Base-by-base conservation (phyloP, 768 basidiomycete species). In the Termitomyces sp. region DNA sequence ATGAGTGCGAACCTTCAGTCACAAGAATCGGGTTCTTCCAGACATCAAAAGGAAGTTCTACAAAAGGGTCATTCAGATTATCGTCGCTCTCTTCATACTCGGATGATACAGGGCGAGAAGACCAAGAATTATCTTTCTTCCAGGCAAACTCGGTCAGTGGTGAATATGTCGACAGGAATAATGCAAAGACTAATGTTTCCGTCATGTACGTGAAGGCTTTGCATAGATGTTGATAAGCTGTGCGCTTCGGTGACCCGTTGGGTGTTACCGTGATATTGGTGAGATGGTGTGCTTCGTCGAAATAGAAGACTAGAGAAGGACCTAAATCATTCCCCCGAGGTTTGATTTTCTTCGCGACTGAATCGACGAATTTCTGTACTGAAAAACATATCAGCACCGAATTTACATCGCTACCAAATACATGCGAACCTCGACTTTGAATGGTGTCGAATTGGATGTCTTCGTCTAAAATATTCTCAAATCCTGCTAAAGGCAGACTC, bases 11-110 rank as follows among this genome's bases (percentile, higher is more conserved):
- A 13, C 49, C 49, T 50, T 50, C 49, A 1, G 3, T 16, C 6
- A 50, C 49, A n/a, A 36, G 5, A 0, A 3, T 36, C 22, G 3
- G 1, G 8, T 30, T 3, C 8, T 36, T 50, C 48, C 36, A 49
- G 7, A 4, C 16, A 8, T 58, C 57, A 14, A 54, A 58, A 54
- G 57, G 57, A 30, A 58, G 52, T 16, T 58, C 52, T 2, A 58
- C 57, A 28, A 53, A 58, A 13, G 57, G 58, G 6, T 48, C 20
- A 3, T 52, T 14, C n/a, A 49, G 4, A 24, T 30, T 18, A 10
- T 45, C 38, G 14, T 49, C 48, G 1, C 20, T 49, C 20, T 20
- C 48, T 20, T 2, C n/a, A 13, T n/a, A 1, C 43, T 11, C 11
- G 22, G 1, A 5, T 6, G 38, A 8, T 2, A 3, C 20, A 10